Base-by-base conservation (phyloP, 2,329 filamentous ascomycete species). In the Cucurbitaria berberidis region DNA sequence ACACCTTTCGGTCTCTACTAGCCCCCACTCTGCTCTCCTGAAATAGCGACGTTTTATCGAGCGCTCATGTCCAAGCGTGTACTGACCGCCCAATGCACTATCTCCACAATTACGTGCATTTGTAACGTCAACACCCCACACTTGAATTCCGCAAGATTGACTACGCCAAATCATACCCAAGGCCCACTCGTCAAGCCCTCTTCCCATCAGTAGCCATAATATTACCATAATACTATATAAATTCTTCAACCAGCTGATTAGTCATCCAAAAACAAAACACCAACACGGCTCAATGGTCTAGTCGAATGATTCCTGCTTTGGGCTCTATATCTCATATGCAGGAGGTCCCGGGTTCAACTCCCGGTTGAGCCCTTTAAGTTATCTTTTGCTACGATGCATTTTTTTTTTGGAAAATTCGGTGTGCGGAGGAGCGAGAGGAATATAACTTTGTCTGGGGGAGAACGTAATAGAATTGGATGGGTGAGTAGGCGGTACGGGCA, bases 301-400 rank as follows among this genome's bases (percentile, higher is more conserved):
- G 64, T 66, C 53, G 66, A 59, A 69, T 67, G 64, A 68, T 67
- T 67, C 61, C 62, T 60, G 64, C 64, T 67, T 68, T 66, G 36
- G n/a, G n/a, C n/a, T n/a, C n/a, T n/a, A n/a, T 26, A 48, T 39
- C 38, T 45, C 11, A 34, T 44, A 41, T 68, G 66, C 66, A 62
- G 62, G 61, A 67, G 66, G 63, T 56, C 65, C 65, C 63, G 65
- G 63, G 40, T 36, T 50, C 53, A 52, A 55, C 43, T 55, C 53
- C 48, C 53, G 45, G 53, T 55, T 52, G 44, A 45, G 53, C 53
- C 53, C 53, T 3, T 32, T n/a, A n/a, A n/a, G 29, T 36, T 3
- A 11, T 6, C 18, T 21, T 11, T 47, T 47, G 13, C 29, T 45
- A n/a, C n/a, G n/a, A 32, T 41, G 22, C 27, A 21, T 41, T 2